Evolutionary conservation across 2,329 filamentous ascomycete genomes (phyloP), one percentile per base, ranked within the genome.

Genomic region (Penicillium sp.): DNA sequence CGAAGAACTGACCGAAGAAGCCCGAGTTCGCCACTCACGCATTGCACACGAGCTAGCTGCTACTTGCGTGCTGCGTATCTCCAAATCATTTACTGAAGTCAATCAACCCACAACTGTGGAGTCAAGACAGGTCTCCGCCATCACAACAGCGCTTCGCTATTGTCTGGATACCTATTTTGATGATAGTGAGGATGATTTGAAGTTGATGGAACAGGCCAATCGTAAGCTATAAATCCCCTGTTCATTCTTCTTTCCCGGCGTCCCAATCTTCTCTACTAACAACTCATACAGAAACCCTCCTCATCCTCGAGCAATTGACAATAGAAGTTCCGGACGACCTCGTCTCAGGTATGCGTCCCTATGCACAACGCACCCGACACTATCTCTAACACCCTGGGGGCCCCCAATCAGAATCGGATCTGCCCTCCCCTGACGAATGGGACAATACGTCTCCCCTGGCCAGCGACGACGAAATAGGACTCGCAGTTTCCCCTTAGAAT

Each of bases 351-450:
- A 69, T 53, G 70, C 51, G 36, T 48, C 13, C 42, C 44, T 53
- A 66, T 63, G 42, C 34, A 50, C n/a, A 21, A 44, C 24, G 16
- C 44, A n/a, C 19, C 19, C n/a, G 13, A 9, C 19, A 23, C 14
- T 29, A 11, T 21, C 24, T 51, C 33, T 29, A 51, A 37, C 28
- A 39, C 18, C 26, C 8, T 18, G 11, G 19, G 29, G 21, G 34
- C 44, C 33, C 50, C 52, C 71, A 76, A 14, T 10, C 39, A 43
- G 73, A 69, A 52, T 75, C 73, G 70, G 71, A 77, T 61, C 60
- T 71, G 48, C 65, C 68, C 61, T 75, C 70, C 55, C 57, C 69
- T 64, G 74, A 77, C 56, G 71, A 73, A 55, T 77, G 74, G 74
- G 74, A 76, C 46, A 72, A 73, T 48, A 70, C 75, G 45, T 77